Conservation (phyloP, 1,284 basidiomycete genomes). For the Caloboletus firmus region DNA sequence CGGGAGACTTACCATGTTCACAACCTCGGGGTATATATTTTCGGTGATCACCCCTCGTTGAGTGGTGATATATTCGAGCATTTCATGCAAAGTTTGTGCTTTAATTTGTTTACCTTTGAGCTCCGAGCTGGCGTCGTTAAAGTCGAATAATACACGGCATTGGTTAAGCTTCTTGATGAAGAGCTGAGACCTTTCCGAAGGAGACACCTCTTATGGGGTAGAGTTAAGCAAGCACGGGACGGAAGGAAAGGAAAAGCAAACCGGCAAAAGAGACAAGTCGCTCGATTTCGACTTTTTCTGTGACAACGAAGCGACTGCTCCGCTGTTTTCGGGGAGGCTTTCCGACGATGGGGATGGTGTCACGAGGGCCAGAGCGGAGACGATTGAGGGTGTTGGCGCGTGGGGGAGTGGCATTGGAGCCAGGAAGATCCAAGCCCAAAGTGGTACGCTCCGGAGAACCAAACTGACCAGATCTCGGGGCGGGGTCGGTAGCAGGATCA, state of each 20-base stretch:
- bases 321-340: conserved; percentile 96
- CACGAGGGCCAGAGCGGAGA: conserved; percentile 77
- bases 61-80: conserved; percentile 99
- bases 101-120: conserved; percentile 99
- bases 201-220: conserved; percentile 74
- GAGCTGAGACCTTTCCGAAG: conserved; percentile 84
- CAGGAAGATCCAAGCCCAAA: conserved; percentile 45
- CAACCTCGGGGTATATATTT: conserved; percentile 97
- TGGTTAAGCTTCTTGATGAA: conserved; percentile 96
- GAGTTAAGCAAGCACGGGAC: conserved; percentile 6
- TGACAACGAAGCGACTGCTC: conserved; percentile 94
- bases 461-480: conserved; percentile 41
- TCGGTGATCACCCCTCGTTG: conserved; percentile 97
- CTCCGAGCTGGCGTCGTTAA: conserved; percentile 96
- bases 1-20: conserved; percentile 79
- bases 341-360: conserved; percentile 92
- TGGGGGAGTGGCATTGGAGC: conserved; percentile 54
- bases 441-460: conserved; percentile 54
- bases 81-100: conserved; percentile 95
- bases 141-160: conserved; percentile 97
- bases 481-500: conserved; percentile 64
- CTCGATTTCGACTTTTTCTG: conserved; percentile 96
- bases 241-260: conserved; percentile 32
- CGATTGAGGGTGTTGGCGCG: conserved; percentile 65
- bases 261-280: conserved; percentile 92